Evolutionary conservation across 2,329 filamentous ascomycete genomes (phyloP).

Genomic region (Ophiostoma piceae): DNA sequence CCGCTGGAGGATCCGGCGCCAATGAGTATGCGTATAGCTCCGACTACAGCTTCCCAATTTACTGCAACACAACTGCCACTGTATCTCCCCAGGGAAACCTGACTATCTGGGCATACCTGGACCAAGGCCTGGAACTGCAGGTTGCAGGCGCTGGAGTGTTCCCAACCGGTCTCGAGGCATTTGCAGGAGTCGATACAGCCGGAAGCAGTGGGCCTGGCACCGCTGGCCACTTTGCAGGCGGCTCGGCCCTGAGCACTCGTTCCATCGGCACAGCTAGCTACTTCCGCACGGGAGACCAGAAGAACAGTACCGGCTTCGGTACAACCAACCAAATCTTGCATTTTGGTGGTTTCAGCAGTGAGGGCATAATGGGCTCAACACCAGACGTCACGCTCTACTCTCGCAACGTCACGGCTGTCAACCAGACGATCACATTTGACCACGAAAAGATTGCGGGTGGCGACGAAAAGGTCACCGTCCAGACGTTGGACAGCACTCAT

Average conservation of each 20-base stretch:
- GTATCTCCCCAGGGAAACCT: constrained; percentile 42
- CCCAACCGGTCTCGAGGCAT: constrained; percentile 56
- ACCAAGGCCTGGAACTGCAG: constrained; percentile 40
- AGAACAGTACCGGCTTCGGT: constrained; percentile 47
- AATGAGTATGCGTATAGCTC: constrained; percentile 31
- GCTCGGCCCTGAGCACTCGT: constrained; percentile 44
- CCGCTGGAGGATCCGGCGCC: constrained; percentile 31
- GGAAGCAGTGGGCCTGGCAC: neutral
- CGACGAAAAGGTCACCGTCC: neutral
- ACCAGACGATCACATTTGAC: constrained; percentile 45
- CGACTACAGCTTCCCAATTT: constrained; percentile 56
- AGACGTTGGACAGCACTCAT: neutral
- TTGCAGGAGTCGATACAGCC: constrained; percentile 35
- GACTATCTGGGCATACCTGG: constrained; percentile 40
- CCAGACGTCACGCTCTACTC: constrained; percentile 47
- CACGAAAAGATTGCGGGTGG: constrained; percentile 23
- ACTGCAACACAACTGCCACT: constrained; percentile 49
- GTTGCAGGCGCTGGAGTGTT: constrained; percentile 43
- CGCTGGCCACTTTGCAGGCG: constrained; percentile 29
- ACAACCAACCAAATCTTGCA: constrained; percentile 52
- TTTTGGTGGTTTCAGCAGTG: constrained; percentile 44
- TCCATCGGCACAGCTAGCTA: constrained; percentile 57
- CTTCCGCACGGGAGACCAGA: constrained; percentile 42
- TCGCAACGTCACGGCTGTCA: constrained; percentile 51
- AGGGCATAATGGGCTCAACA: constrained; percentile 27